phyloP scores from a whole-genome alignment of 2,329 filamentous ascomycete genomes.

The Curvularia sp. region DNA sequence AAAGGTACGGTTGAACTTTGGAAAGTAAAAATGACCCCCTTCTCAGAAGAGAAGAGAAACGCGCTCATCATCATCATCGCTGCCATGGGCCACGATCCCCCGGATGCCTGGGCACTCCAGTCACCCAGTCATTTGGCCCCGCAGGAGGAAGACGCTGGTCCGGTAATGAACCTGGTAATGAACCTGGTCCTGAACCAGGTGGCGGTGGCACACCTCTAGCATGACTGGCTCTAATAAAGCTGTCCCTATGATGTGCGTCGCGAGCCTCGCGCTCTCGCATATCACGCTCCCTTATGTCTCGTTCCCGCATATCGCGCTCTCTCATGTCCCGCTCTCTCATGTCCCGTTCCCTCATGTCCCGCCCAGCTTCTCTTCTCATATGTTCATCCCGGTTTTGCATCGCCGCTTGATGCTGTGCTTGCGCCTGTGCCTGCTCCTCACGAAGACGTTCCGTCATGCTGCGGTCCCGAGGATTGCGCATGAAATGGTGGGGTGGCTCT shows the following conservation, averaged over 20 bases:
- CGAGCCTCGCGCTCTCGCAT: conserved; percentile 27
- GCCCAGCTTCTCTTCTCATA: conserved; percentile 32
- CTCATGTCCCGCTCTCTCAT: conserved; percentile 23
- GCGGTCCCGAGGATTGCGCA: conserved; percentile 29
- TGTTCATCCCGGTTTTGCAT: conserved; percentile 35
- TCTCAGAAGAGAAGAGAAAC: not conserved
- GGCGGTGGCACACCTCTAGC: conserved; percentile 28
- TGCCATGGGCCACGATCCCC: conserved; percentile 29
- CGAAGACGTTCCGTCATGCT: conserved; percentile 41
- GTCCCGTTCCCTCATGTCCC: conserved; percentile 34
- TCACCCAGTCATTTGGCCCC: conserved; percentile 34
- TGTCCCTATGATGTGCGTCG: conserved; percentile 32
- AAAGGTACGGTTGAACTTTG: not conserved
- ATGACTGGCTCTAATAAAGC: conserved; percentile 29
- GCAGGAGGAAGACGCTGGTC: conserved; percentile 24
- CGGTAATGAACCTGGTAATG: conserved; percentile 23
- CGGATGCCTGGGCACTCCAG: conserved; percentile 25
- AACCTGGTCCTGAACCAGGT: conserved; percentile 24
- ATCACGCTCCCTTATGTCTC: conserved; percentile 27
- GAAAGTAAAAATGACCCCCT: not conserved
- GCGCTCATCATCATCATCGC: conserved; percentile 5
- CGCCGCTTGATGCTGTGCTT: conserved; percentile 24
- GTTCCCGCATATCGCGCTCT: conserved; percentile 31
- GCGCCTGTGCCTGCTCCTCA: conserved; percentile 36
- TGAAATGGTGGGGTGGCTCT: conserved; percentile 38